Base-by-base conservation (phyloP, 1,139 yeast genomes). In the Suhomyces panamericanus region DNA sequence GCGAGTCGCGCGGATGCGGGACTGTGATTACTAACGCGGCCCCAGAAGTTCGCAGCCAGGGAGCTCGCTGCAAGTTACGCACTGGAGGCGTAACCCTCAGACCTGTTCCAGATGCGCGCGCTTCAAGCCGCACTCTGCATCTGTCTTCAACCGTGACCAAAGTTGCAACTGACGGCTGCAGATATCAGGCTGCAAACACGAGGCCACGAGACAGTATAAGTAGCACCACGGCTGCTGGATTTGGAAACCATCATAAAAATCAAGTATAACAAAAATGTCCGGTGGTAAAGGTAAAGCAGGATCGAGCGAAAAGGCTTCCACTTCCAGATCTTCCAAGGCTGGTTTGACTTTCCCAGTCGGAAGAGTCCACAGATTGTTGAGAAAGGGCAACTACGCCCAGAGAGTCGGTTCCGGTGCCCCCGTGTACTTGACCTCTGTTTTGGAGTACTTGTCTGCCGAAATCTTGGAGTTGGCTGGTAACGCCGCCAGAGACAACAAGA, bases 341-440 rank as follows among this genome's bases (percentile, higher is more conserved):
- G 98, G 97, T 73, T 84, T 91, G 70, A 88, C 96, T 63, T 91
- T 93, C 95, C 98, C 98, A 77, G 98, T 93, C 61, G 98, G 98
- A 75, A 93, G 98, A 85, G 95, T 91, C 59, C 98, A 91, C 82
- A 85, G 97, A 80, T 82, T 90, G 65, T 79, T 91, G 66, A 88
- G 96, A 83, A 90, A 87, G 78, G 98, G 98, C 67, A 91, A 91
- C 85, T 91, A 91, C 78, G 97, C 97, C 63, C 97, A 91, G 80
- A 87, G 98, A 82, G 86, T 91, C 64, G 98, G 98, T 83, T 91
- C 97, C 59, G 97, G 96, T 81, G 95, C 95, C 62, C 95, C 95
- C 73, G 95, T 91, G 56, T 91, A 90, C 77, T 80, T 91, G 62
- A 93, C 98, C 57, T 95, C 98, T 40, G 98, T 91, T 49, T 83